Evolutionary conservation across 2,329 filamentous ascomycete species (phyloP).

Genomic region (Venturia oleaginea): DNA sequence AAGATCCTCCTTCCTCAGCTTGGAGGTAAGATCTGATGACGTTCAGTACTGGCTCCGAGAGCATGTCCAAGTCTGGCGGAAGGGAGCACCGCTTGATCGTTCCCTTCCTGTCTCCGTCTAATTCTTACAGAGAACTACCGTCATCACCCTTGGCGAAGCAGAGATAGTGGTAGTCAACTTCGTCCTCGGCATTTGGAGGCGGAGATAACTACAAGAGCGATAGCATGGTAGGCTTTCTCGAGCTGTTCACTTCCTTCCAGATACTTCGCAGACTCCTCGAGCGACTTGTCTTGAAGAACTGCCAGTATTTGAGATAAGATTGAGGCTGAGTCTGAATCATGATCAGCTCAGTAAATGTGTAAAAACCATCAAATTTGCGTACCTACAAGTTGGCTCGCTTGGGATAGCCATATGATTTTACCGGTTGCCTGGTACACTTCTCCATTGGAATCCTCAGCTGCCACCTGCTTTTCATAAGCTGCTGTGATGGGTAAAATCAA

Average conservation of each 20-base stretch:
- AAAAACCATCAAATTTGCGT: no score
- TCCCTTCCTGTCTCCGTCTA: not conserved
- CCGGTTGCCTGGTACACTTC: not conserved
- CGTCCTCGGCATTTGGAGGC: slow-evolving; percentile 23
- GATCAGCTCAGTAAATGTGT: not conserved
- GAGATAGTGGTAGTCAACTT: slow-evolving; percentile 28
- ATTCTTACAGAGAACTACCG: slow-evolving; percentile 20
- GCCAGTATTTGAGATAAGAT: not conserved
- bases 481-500: slow-evolving; percentile 3
- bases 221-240: not conserved
- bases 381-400: slow-evolving; percentile 14
- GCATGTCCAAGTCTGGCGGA: not conserved
- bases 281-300: not conserved
- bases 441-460: slow-evolving; percentile 6
- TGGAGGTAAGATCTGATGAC: slow-evolving; percentile 1
- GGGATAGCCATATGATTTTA: slow-evolving; percentile 16
- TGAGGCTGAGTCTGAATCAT: not conserved
- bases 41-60: not conserved
- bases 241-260: not conserved
- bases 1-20: not conserved
- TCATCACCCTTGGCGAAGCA: slow-evolving; percentile 24
- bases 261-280: not conserved
- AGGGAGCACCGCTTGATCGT: not conserved
- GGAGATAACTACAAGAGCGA: slow-evolving; percentile 14
- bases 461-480: slow-evolving; percentile 11